Percentiles rank a stretch among this genome's conserved stretches.
Evolutionary conservation across 2,329 filamentous ascomycete species (phyloP).

Genomic region (Dothideomycetes sp.): DNA sequence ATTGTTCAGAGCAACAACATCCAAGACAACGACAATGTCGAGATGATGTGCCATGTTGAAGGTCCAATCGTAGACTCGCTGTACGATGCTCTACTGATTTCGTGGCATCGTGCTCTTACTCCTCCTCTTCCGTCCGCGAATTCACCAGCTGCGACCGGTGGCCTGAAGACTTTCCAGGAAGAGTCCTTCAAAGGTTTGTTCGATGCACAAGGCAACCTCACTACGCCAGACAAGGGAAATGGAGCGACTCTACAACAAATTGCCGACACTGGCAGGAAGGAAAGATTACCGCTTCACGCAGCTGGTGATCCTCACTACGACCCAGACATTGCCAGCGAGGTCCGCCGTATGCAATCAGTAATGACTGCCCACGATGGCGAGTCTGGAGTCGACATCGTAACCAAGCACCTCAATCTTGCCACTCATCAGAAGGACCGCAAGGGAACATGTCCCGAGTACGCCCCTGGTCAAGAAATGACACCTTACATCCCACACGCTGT

Average conservation of each 20-base stretch:
- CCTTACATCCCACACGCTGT: conserved; percentile 50
- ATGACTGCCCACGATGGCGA: conserved; percentile 42
- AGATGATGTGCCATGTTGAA: conserved; percentile 70
- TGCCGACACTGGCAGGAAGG: conserved; percentile 10
- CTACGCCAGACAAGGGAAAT: conserved; percentile 10
- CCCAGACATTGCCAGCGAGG: conserved; percentile 46
- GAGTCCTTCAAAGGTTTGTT: conserved; percentile 21
- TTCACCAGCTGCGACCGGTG: conserved; percentile 35
- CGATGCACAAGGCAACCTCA: conserved; percentile 17
- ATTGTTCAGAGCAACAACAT: conserved; percentile 72
- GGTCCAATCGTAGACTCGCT: conserved; percentile 66
- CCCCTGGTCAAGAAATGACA: conserved; percentile 47
- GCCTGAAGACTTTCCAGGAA: conserved; percentile 21
- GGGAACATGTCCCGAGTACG: conserved; percentile 41
- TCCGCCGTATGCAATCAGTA: conserved; percentile 48
- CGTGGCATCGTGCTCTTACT: conserved; percentile 54
- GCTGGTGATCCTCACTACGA: conserved; percentile 55
- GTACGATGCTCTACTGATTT: conserved; percentile 63
- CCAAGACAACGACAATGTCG: conserved; percentile 59
- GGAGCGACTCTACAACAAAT: conserved; percentile 9
- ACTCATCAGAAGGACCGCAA: conserved; percentile 16
- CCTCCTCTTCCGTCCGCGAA: conserved; percentile 47
- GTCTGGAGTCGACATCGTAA: conserved; percentile 46
- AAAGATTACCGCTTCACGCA: conserved; percentile 43
- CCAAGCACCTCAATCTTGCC: conserved; percentile 47